Base-by-base conservation (phyloP, 1,139 yeast species). In the Komagataea norvegica region DNA sequence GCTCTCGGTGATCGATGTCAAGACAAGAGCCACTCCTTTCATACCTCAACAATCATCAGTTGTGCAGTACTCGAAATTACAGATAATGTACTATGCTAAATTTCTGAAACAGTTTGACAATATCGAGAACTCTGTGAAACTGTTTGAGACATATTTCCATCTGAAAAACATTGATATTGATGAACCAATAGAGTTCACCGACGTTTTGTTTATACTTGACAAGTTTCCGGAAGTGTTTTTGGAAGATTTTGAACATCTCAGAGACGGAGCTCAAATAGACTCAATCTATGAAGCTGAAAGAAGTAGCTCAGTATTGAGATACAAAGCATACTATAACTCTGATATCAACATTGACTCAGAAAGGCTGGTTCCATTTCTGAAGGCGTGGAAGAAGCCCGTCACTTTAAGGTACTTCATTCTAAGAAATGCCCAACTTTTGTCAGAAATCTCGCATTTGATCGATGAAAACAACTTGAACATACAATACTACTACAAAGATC, bases 361-460 rank as follows among this genome's bases (percentile, higher is more conserved):
- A 17, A 16, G 16, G 6, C 23, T 31, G 10, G 32, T 24, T 7
- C 53, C 52, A 10, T 52, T 56, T 31, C 52, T 66, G 14, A 54
- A 47, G 3, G 38, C 48, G 2, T 80, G 88, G 88, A 51, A 57
- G 35, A 59, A 40, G 3, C 77, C 83, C 1, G 66, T 77, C 14
- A 79, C 87, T 0, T 52, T 78, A 27, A 57, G 77, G 36, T 74
- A 74, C 47, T 65, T 81, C 41, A 74, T 82, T 1, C 71, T 74
- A 1, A 59, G 86, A 39, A 51, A 73, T 7, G 62, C 78, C 1
- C 81, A 77, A 48, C 53, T 77, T 23, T 72, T 69, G 44, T 41
- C 52, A 5, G 38, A 66, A 5, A 47, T 74, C 10, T 49, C 61
- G 5, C 56, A 61, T 5, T 54, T 33, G 13, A 28, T 33, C 15